These are phyloP conservation scores for Macrolepiota fuliginosa DNA, from an alignment of 768 basidiomycete genomes.

Conservation along the genomic window DNA sequence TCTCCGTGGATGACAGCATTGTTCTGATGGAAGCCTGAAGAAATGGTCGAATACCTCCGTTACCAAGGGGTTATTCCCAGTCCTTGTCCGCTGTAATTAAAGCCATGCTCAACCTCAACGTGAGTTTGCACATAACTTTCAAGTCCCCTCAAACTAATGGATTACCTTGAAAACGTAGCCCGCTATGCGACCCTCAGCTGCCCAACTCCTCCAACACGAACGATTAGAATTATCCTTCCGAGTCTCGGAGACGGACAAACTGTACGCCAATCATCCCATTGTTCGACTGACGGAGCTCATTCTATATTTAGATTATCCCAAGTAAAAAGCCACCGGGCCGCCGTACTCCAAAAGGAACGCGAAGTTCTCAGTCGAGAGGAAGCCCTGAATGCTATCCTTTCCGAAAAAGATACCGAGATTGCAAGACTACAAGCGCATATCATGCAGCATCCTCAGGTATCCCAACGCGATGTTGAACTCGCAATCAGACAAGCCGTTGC, in stretches of 20 bases:
- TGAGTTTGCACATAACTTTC: constrained; percentile 26
- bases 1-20: neutral
- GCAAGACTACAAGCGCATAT: constrained; percentile 43
- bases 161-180: constrained; percentile 50
- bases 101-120: constrained; percentile 84
- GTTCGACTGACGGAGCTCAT: neutral
- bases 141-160: neutral
- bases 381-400: constrained; percentile 39
- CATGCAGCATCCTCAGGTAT: constrained; percentile 26
- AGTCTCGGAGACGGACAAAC: constrained; percentile 74
- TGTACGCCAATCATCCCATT: constrained; percentile 41
- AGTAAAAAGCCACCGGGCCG: constrained; percentile 62
- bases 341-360: constrained; percentile 57
- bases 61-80: constrained; percentile 82
- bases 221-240: constrained; percentile 68
- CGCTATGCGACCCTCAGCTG: constrained; percentile 81
- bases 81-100: constrained; percentile 73
- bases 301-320: constrained; percentile 49
- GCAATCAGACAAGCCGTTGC: constrained; percentile 57
- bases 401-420: constrained; percentile 63
- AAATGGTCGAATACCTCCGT: constrained; percentile 87
- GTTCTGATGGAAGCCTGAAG: constrained; percentile 28
- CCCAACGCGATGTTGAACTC: constrained; percentile 38
- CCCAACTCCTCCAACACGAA: constrained; percentile 79
- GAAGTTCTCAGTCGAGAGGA: constrained; percentile 61